Base-by-base conservation (phyloP, 805 yeast species). In the Ascoidea asiatica region DNA sequence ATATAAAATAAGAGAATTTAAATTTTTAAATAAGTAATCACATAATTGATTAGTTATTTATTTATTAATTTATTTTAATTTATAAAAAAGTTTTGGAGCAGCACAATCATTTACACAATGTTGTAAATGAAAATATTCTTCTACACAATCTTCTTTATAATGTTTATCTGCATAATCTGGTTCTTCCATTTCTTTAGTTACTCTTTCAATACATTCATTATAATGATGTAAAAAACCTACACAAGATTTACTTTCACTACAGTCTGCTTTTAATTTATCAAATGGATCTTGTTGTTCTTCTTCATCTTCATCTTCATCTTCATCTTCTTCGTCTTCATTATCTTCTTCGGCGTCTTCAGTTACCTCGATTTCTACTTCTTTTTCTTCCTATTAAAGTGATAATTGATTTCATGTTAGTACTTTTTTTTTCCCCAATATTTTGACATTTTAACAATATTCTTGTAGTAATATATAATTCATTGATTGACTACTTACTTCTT, bases 131-230 rank as follows among this genome's bases (percentile, higher is more conserved):
- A 90, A 90, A 66, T 84, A 90, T 69, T 90, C 98, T 69, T 90
- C 97, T 50, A 90, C 82, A 74, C 98, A 90, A 69, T 90, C 97
- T 72, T 90, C 98, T 69, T 90, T 90, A 73, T 86, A 73, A 8
- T 72, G 79, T 57, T 74, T 75, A 47, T 82, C 80, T 22, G 67
- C 95, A 63, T 90, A 89, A 55, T 71, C 95, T 54, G 75, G 82
- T 60, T 85, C 89, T 69, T 88, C 86, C 71, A 72, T 75, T 56
- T 79, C 95, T 63, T 80, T 77, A 52, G 92, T 79, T 52, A 90
- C 97, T 72, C 97, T 87, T 69, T 85, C 97, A 48, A 79, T 79
- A 75, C 98, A 90, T 67, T 89, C 96, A 51, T 83, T 79, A 68
- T 81, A 88, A 68, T 89, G 97, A 68, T 89, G 96, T 57, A 77